Evolutionary conservation across 768 basidiomycete species (phyloP).

Genomic region (Trametes villosa): DNA sequence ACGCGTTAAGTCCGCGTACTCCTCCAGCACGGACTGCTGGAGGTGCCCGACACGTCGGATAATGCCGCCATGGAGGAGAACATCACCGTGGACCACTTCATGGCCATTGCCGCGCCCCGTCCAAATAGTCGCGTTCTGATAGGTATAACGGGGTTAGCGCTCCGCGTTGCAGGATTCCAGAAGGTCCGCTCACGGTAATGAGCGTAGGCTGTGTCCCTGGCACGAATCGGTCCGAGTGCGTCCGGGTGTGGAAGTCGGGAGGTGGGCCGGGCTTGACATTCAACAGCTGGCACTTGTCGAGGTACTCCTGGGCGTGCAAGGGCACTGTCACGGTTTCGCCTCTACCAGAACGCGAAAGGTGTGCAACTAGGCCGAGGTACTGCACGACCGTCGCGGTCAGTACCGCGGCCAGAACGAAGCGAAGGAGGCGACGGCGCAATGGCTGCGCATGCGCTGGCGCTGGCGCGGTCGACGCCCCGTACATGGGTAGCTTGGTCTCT

Average conservation of each 20-base stretch:
- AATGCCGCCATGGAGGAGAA: constrained; percentile 72
- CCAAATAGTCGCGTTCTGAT: constrained; percentile 77
- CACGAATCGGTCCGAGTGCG: constrained; percentile 67
- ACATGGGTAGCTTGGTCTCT: too few species aligned
- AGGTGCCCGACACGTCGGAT: constrained; percentile 65
- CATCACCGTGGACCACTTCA: constrained; percentile 63
- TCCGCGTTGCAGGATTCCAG: not conserved
- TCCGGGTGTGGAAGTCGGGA: constrained; percentile 51
- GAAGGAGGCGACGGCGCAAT: too few species aligned
- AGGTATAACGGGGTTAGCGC: not conserved
- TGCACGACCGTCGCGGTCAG: constrained; percentile 1
- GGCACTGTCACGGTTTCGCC: not conserved
- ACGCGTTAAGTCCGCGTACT: constrained; percentile 45
- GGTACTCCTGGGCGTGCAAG: constrained; percentile 31
- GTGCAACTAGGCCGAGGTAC: not conserved
- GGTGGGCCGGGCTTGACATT: constrained; percentile 48
- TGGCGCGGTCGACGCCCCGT: too few species aligned
- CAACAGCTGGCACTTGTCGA: constrained; percentile 52
- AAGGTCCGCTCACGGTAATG: constrained; percentile 5
- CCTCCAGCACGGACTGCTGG: constrained; percentile 24
- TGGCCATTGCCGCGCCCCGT: constrained; percentile 74
- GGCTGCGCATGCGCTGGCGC: too few species aligned
- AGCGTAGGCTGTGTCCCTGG: constrained; percentile 65
- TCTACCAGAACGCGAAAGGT: not conserved
- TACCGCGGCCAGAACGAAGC: too few species aligned